Percentiles rank a stretch among this genome's conserved stretches.
phyloP scores from a whole-genome alignment of 176 grass and related monocot species.

The Oryza nivara region DNA sequence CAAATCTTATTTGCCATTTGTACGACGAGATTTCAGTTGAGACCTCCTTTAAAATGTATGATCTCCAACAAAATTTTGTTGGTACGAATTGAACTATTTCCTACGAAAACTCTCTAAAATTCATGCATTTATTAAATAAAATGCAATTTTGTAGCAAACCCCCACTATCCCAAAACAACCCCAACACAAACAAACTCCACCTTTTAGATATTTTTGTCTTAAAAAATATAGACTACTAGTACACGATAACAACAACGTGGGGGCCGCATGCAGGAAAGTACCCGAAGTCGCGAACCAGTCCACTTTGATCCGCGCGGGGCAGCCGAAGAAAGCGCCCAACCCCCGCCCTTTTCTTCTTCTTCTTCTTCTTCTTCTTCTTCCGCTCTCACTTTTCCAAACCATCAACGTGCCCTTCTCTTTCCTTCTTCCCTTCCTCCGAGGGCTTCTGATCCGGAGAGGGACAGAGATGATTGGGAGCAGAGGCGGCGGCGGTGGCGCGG shows the following conservation, averaged over 20 bases:
- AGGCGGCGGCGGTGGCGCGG: constrained; percentile 5
- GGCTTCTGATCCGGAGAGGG: not conserved
- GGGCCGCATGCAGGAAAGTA: not conserved
- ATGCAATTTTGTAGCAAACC: not conserved
- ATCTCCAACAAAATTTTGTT: too few relatives aligned
- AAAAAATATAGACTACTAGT: not conserved
- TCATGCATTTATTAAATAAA: not conserved
- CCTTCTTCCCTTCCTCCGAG: not conserved
- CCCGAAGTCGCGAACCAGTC: constrained; percentile 21
- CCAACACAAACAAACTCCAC: not conserved
- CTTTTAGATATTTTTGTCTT: not conserved
- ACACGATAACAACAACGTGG: not conserved
- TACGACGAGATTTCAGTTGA: too few relatives aligned
- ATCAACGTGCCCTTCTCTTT: not conserved
- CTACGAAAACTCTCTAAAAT: not conserved
- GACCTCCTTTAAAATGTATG: too few relatives aligned
- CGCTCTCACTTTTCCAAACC: not conserved
- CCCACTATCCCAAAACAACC: too few relatives aligned
- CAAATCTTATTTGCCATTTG: too few relatives aligned
- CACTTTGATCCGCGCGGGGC: constrained; percentile 1
- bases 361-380: not conserved
- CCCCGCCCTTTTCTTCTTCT: too few relatives aligned
- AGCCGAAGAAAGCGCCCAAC: not conserved
- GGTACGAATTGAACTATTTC: too few relatives aligned
- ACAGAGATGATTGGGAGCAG: constrained; percentile 17